Conservation (phyloP, 495 filamentous ascomycete species). For the Lasiosphaeriaceae sp. region DNA sequence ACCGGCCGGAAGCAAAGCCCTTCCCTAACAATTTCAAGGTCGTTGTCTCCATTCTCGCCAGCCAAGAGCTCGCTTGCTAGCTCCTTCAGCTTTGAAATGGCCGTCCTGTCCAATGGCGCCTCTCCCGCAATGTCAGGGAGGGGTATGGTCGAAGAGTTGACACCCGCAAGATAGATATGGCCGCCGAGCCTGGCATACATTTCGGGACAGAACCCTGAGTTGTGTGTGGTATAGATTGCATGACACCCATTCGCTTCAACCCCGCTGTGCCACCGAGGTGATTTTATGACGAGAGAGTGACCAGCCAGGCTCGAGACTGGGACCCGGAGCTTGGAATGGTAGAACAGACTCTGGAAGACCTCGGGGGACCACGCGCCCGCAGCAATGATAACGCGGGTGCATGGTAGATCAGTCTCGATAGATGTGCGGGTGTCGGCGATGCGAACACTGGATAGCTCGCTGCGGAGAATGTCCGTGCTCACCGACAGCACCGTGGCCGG, state of each 20-base stretch:
- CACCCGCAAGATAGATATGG: slow-evolving; percentile 70
- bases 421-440: slow-evolving; percentile 42
- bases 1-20: slow-evolving; percentile 73
- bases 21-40: slow-evolving; percentile 60
- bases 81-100: slow-evolving; percentile 49
- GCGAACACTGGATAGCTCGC: slow-evolving; percentile 44
- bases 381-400: slow-evolving; percentile 57
- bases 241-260: slow-evolving; percentile 49
- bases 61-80: slow-evolving; percentile 57
- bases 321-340: slow-evolving; percentile 42
- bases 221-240: slow-evolving; percentile 62
- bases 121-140: slow-evolving; percentile 55
- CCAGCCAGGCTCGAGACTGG: slow-evolving; percentile 64
- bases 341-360: slow-evolving; percentile 63
- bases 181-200: slow-evolving; percentile 62
- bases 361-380: slow-evolving; percentile 66
- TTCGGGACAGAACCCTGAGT: slow-evolving; percentile 61
- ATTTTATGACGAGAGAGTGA: slow-evolving; percentile 63
- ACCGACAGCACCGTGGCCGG: slow-evolving; percentile 55
- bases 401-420: slow-evolving; percentile 53
- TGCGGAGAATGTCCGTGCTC: slow-evolving; percentile 37
- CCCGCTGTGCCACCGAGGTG: slow-evolving; percentile 50
- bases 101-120: slow-evolving; percentile 35
- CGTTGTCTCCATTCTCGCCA: slow-evolving; percentile 34
- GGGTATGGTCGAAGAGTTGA: slow-evolving; percentile 57